A percentile compares a stretch with the other conserved stretches of the same genome.
Conservation (phyloP, 2,329 filamentous ascomycete species). For the Lojkania enalia region DNA sequence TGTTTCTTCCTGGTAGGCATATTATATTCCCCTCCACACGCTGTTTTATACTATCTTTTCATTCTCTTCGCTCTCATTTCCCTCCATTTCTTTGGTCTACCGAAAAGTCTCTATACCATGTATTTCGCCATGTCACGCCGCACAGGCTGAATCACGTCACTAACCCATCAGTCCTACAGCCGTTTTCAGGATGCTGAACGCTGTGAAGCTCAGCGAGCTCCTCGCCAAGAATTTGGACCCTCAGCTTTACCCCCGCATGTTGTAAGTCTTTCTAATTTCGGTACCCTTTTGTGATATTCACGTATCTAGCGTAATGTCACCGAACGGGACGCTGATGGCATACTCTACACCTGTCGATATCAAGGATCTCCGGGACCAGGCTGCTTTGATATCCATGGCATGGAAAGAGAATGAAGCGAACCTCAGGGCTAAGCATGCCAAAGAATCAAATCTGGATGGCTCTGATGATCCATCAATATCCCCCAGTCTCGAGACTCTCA, state of each 20-base stretch:
- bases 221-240: conserved; percentile 49
- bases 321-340: conserved; percentile 55
- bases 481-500: conserved; percentile 47
- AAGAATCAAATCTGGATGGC: conserved; percentile 9
- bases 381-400: conserved; percentile 52
- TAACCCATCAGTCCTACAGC: conserved; percentile 5
- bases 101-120: too few species aligned
- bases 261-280: conserved; percentile 29
- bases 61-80: background rate
- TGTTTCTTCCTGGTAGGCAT: background rate
- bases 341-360: conserved; percentile 55
- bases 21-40: too few species aligned
- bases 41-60: background rate
- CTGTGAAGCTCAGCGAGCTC: conserved; percentile 48
- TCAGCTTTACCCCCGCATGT: conserved; percentile 49
- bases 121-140: too few species aligned
- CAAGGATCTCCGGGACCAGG: conserved; percentile 54
- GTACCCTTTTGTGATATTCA: conserved; percentile 7
- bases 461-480: conserved; percentile 10
- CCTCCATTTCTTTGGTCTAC: too few species aligned
- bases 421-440: conserved; percentile 9
- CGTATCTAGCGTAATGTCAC: conserved; percentile 51
- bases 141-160: too few species aligned
- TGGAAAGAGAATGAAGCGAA: conserved; percentile 51
- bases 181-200: conserved; percentile 46